Conservation (phyloP, 1,139 yeast genomes). For the Geotrichum macrosporum region DNA sequence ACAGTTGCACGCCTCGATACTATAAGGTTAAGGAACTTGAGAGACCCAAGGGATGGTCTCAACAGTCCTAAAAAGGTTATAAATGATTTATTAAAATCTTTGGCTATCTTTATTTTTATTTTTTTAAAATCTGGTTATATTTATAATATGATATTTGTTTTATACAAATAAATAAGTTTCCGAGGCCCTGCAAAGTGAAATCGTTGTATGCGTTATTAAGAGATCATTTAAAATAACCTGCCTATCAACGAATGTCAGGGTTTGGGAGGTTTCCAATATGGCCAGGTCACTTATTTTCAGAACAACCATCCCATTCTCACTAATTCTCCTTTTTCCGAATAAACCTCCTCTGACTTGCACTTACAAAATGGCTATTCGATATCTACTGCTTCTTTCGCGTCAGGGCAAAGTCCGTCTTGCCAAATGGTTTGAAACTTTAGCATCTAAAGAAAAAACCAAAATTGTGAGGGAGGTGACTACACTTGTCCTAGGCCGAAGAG, state of each 20-base stretch:
- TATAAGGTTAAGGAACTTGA: constrained; percentile 49
- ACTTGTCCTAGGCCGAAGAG: constrained; percentile 73
- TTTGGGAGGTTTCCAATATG: too few relatives aligned
- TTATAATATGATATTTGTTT: too few relatives aligned
- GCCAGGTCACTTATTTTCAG: constrained; percentile 3
- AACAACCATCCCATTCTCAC: neutral
- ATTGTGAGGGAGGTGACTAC: constrained; percentile 84
- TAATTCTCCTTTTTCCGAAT: too few relatives aligned
- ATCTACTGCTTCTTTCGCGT: constrained; percentile 74
- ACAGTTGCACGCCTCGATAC: constrained; percentile 76
- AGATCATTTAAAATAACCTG: too few relatives aligned
- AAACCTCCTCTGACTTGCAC: too few relatives aligned
- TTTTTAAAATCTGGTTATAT: too few relatives aligned
- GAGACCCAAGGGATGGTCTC: constrained; percentile 22
- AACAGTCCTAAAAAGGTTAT: constrained; percentile 10
- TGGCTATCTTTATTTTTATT: neutral
- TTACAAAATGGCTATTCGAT: constrained; percentile 64
- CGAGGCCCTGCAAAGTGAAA: too few relatives aligned
- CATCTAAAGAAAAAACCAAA: constrained; percentile 78
- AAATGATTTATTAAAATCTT: neutral
- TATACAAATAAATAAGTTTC: too few relatives aligned
- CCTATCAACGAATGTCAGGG: too few relatives aligned
- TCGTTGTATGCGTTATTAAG: too few relatives aligned
- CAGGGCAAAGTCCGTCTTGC: constrained; percentile 93
- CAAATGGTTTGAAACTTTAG: constrained; percentile 84